Conservation (phyloP, 306 rosid species). For the Sicyos edulis region DNA sequence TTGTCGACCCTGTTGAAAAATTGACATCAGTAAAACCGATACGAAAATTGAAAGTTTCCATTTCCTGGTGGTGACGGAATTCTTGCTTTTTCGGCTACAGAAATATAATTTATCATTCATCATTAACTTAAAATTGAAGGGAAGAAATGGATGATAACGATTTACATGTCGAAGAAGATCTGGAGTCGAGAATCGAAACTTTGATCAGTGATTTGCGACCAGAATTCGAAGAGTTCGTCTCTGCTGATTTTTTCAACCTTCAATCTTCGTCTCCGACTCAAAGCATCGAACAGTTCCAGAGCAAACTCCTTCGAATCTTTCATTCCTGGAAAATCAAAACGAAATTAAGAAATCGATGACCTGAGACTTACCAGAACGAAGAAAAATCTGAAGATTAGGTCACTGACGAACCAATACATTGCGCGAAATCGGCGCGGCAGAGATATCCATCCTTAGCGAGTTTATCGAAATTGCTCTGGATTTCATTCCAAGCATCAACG, state of each 20-base stretch:
- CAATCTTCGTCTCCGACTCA: constrained; percentile 73
- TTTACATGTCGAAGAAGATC: constrained; percentile 97
- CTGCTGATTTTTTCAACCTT: constrained; percentile 58
- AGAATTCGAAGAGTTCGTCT: constrained; percentile 77
- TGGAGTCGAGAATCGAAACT: constrained; percentile 95
- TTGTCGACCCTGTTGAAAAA: constrained; percentile 77
- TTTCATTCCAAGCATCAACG: constrained; percentile 81
- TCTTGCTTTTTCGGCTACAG: background rate
- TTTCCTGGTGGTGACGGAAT: background rate
- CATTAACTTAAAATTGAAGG: constrained; percentile 20
- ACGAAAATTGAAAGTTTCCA: background rate
- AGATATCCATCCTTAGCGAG: constrained; percentile 70
- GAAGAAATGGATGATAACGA: constrained; percentile 23
- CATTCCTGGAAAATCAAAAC: constrained; percentile 56
- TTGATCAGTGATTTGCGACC: constrained; percentile 93
- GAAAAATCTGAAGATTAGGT: background rate
- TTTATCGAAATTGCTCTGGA: constrained; percentile 42
- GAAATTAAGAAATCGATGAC: background rate
- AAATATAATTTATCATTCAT: background rate
- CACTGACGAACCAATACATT: constrained; percentile 72
- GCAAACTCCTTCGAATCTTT: constrained; percentile 88
- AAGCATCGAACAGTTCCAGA: constrained; percentile 72
- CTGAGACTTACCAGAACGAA: background rate
- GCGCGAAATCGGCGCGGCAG: constrained; percentile 72
- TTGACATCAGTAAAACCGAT: background rate